Base-by-base conservation (phyloP, 371 early-diverging fungal species). In the Mortierella sp. region DNA sequence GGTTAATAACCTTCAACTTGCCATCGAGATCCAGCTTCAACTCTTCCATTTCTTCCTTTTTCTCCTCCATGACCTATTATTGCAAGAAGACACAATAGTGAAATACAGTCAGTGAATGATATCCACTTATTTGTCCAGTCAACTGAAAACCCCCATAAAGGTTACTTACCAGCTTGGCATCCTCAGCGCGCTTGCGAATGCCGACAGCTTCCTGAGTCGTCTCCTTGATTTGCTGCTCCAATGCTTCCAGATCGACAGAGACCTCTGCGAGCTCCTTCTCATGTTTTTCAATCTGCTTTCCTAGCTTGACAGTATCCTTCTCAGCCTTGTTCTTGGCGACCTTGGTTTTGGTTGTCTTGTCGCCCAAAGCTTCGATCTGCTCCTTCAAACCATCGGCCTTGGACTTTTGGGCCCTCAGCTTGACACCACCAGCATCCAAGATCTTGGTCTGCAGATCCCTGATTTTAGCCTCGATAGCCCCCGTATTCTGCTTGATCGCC, bases 381-480 rank as follows among this genome's bases (percentile, higher is more conserved):
- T 96, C 95, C n/a, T 91, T 89, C 45, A 98, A 87, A 45, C 94
- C 92, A 74, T 97, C 97, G 26, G 97, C 97, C 34, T 93, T 96
- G 42, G 94, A 92, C 77, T 96, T 96, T 88, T 99, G 98, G 10
- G 92, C 87, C 57, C 98, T 92, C 45, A 98, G 88, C 80, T 94
- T 92, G 81, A 95, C 95, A 75, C 98, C 98, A 73, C 99, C 98
- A 16, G 94, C 96, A 74, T 97, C 93, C 89, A 98, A 90, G 76
- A 98, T 98, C 78, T 96, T 92, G 52, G 96, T 94, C 74, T 98
- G 98, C 28, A 98, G 89, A 21, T 90, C 89, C 57, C 92, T 90
- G 75, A 96, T 95, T 21, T 90, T 94, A 6, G 88, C 91, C 72
- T 96, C 94, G 63, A 96, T 94, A 11, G 89, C 75, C 26, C 83